Conservation (phyloP, 2,329 filamentous ascomycete species). For the Fusarium humuli region DNA sequence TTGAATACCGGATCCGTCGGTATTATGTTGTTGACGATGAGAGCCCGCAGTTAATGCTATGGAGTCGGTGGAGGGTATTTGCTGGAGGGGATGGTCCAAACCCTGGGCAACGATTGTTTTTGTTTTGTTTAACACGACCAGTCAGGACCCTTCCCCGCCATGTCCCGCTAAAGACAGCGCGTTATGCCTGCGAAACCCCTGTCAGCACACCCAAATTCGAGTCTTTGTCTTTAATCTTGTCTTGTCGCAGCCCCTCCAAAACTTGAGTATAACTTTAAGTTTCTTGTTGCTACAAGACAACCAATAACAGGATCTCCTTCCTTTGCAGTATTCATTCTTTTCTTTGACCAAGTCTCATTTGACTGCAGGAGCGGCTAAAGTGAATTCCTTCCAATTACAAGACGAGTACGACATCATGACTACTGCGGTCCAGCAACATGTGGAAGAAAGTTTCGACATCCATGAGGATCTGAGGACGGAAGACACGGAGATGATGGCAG, state of each 20-base stretch:
- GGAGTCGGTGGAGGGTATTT: conserved; percentile 33
- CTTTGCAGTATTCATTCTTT: conserved; percentile 3
- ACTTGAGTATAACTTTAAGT: conserved; percentile 13
- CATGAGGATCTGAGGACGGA: conserved; percentile 64
- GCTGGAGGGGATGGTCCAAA: conserved; percentile 27
- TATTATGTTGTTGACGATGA: conserved; percentile 30
- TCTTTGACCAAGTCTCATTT: neutral
- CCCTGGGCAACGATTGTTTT: conserved; percentile 50
- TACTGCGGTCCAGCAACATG: conserved; percentile 42
- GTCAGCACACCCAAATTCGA: conserved; percentile 26
- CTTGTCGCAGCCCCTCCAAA: conserved; percentile 41
- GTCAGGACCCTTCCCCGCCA: conserved; percentile 40
- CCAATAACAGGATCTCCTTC: conserved; percentile 12
- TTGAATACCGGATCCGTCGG: conserved; percentile 33
- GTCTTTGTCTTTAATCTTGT: conserved; percentile 17
- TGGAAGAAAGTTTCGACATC: conserved; percentile 58
- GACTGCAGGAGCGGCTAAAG: neutral
- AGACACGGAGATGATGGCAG: conserved; percentile 63
- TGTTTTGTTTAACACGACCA: conserved; percentile 50
- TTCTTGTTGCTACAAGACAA: conserved; percentile 7
- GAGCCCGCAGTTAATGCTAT: conserved; percentile 24
- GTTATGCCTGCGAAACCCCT: conserved; percentile 40
- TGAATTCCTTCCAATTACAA: conserved; percentile 10
- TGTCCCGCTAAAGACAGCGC: conserved; percentile 43
- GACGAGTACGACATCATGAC: conserved; percentile 38